Base-by-base conservation (phyloP, 129 eudicot species). In the Artemisia tridentata region DNA sequence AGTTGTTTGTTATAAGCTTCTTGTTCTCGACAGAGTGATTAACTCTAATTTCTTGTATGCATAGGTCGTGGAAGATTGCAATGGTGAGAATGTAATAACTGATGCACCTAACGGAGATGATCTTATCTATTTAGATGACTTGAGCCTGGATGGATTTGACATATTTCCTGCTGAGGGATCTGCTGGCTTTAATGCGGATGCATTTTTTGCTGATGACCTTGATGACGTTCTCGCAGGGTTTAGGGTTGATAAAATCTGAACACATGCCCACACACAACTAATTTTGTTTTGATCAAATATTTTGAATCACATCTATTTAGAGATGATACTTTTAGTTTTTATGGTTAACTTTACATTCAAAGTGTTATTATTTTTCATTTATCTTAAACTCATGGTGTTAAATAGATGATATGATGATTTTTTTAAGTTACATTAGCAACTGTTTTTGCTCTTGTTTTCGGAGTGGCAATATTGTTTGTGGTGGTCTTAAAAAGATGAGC, bases 31-130 rank as follows among this genome's bases (percentile, higher is more conserved):
- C n/a, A 20, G 15, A 58, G 18, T 13, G 17, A 34, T 5, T 18
- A 29, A 65, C 18, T 69, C 5, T 5, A 38, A 38, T 49, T 61
- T 72, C 11, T 0, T 63, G 54, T 14, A 50, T 63, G 16, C 6
- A 9, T 73, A 73, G 70, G 63, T 29, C 48, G 16, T 63, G 8
- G 77, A 73, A 63, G 52, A 73, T 53, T 6, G 2, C n/a, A 73
- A 49, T 3, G 77, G 63, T 38, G 27, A 73, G 21, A 72, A 72
- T 2, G 7, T 61, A 0, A 49, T 62, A 51, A 29, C 34, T 53
- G 63, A 46, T 66, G 38, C 27, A 8, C 54, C 69, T 13, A 63
- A 72, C 0, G 68, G 50, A 5, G 77, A 52, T 63, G 23, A 29
- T 29, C 52, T 21, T 17, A 13, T 62, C 19, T 27, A 5, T 50